These are phyloP conservation scores for Metrosideros polymorpha DNA, from an alignment of 441 rosid genomes.

Conservation along the genomic window DNA sequence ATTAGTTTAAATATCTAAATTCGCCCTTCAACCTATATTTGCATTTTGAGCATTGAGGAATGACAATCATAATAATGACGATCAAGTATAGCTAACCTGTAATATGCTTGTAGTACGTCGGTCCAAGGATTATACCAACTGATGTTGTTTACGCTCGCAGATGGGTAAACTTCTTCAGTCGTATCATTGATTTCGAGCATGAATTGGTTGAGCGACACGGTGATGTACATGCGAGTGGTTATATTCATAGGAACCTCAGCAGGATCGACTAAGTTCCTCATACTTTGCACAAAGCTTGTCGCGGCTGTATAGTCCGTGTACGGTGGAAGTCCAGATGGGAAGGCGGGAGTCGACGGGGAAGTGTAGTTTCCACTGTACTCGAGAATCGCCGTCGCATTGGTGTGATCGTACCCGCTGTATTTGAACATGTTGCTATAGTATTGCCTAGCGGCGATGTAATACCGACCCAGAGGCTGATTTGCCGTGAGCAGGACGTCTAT, in stretches of 20 bases:
- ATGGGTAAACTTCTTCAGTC: neutral
- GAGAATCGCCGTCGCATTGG: neutral
- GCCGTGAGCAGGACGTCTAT: neutral
- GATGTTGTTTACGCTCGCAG: neutral
- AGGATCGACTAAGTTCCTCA: neutral
- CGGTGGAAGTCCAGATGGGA: neutral
- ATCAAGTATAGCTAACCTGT: neutral
- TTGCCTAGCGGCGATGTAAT: neutral
- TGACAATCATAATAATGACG: neutral
- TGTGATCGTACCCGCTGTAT: neutral
- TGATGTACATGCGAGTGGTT: neutral
- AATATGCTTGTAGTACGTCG: neutral
- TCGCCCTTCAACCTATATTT: neutral
- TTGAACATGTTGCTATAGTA: neutral
- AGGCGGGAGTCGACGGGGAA: neutral
- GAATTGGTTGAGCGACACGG: neutral
- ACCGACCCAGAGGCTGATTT: neutral
- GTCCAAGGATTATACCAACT: neutral
- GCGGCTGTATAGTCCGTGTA: neutral
- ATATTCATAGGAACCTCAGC: neutral
- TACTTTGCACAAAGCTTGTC: neutral
- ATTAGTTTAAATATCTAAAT: neutral
- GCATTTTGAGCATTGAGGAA: neutral
- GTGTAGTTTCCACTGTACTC: neutral
- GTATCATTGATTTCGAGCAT: neutral